Percentiles rank a stretch among this genome's conserved stretches.
phyloP scores from a whole-genome alignment of 768 basidiomycete genomes.

The Phaeotremella skinneri region DNA sequence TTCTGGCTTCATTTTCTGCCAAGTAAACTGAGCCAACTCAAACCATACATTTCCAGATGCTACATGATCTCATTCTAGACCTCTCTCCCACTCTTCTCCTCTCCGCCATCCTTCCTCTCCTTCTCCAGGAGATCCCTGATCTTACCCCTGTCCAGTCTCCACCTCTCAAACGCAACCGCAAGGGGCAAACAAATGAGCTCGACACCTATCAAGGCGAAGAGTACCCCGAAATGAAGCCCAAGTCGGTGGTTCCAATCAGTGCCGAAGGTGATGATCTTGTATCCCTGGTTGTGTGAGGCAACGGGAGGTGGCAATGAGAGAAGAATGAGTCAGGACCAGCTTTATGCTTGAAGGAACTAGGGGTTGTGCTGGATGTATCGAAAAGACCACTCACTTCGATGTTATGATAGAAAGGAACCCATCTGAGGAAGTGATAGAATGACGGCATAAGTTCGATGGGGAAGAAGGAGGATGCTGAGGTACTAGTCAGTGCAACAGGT shows the following conservation, averaged over 20 bases:
- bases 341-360: too few relatives aligned
- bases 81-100: slow-evolving; percentile 1
- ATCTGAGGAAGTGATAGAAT: slow-evolving; percentile 46
- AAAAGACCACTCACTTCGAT: slow-evolving; percentile 18
- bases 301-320: background rate
- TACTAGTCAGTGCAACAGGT: background rate
- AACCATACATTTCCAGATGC: too few relatives aligned
- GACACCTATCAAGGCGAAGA: slow-evolving; percentile 46
- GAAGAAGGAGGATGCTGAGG: slow-evolving; percentile 47
- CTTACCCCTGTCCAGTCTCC: slow-evolving; percentile 28
- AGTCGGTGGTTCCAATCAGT: slow-evolving; percentile 33
- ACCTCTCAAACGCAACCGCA: slow-evolving; percentile 38
- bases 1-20: too few relatives aligned
- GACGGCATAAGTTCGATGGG: slow-evolving; percentile 43
- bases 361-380: slow-evolving; percentile 12
- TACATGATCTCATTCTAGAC: background rate
- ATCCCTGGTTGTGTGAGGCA: slow-evolving; percentile 19
- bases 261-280: slow-evolving; percentile 50
- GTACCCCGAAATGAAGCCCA: slow-evolving; percentile 46
- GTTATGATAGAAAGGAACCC: slow-evolving; percentile 39
- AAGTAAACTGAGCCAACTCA: too few relatives aligned
- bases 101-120: slow-evolving; percentile 5
- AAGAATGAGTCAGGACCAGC: too few relatives aligned
- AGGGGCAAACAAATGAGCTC: slow-evolving; percentile 31
- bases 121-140: slow-evolving; percentile 19